Evolutionary conservation across 805 yeast genomes (phyloP).

Genomic region (Wickerhamiella siamensis): DNA sequence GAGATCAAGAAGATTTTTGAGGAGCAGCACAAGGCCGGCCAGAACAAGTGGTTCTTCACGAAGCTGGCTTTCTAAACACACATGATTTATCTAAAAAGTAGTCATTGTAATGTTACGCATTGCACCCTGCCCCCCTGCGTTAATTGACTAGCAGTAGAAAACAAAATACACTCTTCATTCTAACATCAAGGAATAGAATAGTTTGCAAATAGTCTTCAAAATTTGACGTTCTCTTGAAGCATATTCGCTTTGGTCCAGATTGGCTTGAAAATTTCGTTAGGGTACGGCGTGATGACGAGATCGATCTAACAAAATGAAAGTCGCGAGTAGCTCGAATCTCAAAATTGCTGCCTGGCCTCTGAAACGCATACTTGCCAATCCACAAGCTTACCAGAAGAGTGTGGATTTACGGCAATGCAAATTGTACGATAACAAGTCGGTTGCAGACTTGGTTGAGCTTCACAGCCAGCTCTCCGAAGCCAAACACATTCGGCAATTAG

Average conservation of each 20-base stretch:
- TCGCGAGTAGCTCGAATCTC: slow-evolving; percentile 12
- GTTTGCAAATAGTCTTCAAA: background rate
- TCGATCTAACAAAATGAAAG: too few relatives aligned
- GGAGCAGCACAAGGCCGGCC: slow-evolving; percentile 97
- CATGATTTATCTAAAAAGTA: slow-evolving; percentile 13
- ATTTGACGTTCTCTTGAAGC: background rate
- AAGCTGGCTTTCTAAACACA: slow-evolving; percentile 71
- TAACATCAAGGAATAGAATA: too few relatives aligned
- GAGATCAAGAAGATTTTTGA: slow-evolving; percentile 97
- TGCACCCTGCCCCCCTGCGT: slow-evolving; percentile 1
- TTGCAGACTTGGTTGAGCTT: slow-evolving; percentile 18
- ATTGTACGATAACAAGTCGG: slow-evolving; percentile 10
- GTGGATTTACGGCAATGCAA: slow-evolving; percentile 15
- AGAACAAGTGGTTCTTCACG: slow-evolving; percentile 99
- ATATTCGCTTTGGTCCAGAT: background rate
- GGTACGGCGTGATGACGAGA: too few relatives aligned
- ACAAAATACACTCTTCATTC: too few relatives aligned
- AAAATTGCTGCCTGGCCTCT: slow-evolving; percentile 15
- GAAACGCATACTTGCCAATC: slow-evolving; percentile 11
- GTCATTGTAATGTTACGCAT: slow-evolving; percentile 4
- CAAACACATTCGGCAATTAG: slow-evolving; percentile 9
- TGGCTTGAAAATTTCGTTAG: too few relatives aligned
- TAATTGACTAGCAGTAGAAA: background rate
- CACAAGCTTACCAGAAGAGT: slow-evolving; percentile 15
- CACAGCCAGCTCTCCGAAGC: slow-evolving; percentile 13